Conservation (phyloP, 75 land plant genomes). For the Adiantum capillusveneris region DNA sequence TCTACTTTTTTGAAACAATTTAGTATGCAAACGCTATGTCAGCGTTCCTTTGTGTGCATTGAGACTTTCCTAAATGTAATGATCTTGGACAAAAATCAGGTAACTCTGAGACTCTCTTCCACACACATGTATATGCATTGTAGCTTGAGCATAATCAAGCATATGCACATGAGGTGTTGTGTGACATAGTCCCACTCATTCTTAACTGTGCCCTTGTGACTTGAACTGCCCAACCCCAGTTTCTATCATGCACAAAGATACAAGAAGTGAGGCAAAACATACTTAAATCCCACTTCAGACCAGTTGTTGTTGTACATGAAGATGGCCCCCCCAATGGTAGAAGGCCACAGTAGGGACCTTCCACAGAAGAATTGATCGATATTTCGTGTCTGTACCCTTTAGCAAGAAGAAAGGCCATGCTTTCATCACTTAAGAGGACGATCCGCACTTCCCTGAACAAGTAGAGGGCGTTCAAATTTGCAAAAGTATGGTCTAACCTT, state of each 20-base stretch:
- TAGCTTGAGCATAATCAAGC: too few relatives aligned
- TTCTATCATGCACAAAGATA: too few relatives aligned
- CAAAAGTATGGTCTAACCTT: conserved; percentile 88
- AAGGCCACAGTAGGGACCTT: conserved; percentile 95
- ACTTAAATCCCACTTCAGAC: conserved; percentile 91
- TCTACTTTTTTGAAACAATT: too few relatives aligned
- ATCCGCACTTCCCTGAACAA: conserved; percentile 54
- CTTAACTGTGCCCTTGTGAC: too few relatives aligned
- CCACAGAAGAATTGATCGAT: conserved; percentile 44
- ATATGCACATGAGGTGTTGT: too few relatives aligned
- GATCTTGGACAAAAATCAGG: too few relatives aligned
- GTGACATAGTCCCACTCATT: too few relatives aligned
- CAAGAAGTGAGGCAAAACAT: conserved; percentile 13
- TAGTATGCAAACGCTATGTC: too few relatives aligned
- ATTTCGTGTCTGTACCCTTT: conserved; percentile 61
- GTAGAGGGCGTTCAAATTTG: conserved; percentile 77
- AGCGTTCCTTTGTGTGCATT: too few relatives aligned
- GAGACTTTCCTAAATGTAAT: too few relatives aligned
- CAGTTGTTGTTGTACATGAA: conserved; percentile 70
- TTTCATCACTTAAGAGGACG: conserved; percentile 73
- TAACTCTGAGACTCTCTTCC: too few relatives aligned
- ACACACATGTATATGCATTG: too few relatives aligned
- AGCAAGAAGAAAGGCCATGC: conserved; percentile 72
- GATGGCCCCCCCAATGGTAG: conserved; percentile 76
- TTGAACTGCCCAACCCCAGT: background rate